Percentiles rank a stretch among this genome's conserved stretches.
These are phyloP conservation scores for Phytophthora capsici DNA, from an alignment of 352 stramenopile species.

Conservation along the genomic window DNA sequence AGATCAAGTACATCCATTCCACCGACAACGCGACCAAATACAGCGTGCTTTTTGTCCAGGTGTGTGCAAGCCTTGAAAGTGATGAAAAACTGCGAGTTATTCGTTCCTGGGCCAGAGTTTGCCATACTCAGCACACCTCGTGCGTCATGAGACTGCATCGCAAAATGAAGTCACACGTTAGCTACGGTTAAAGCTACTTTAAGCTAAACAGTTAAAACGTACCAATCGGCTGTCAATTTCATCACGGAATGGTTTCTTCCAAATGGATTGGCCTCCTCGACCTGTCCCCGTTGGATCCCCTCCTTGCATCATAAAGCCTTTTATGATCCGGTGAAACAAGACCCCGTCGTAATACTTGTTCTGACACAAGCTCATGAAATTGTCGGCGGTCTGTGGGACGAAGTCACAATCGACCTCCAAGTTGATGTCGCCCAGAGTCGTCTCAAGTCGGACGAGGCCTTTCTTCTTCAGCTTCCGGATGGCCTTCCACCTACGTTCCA, in stretches of 20 bases:
- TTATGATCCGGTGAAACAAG: slow-evolving; percentile 97
- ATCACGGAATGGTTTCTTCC: slow-evolving; percentile 94
- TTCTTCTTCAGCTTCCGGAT: slow-evolving; percentile 95
- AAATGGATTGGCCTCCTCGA: slow-evolving; percentile 94
- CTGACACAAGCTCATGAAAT: slow-evolving; percentile 96
- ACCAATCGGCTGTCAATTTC: slow-evolving; percentile 97
- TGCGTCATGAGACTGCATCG: slow-evolving; percentile 78
- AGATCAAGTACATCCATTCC: slow-evolving; percentile 87
- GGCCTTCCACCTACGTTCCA: slow-evolving; percentile 85
- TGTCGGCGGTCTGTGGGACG: slow-evolving; percentile 95
- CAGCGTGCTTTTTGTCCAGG: slow-evolving; percentile 98
- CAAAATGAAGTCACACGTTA: slow-evolving; percentile 16
- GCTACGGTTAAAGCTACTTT: neutral
- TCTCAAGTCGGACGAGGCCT: slow-evolving; percentile 96
- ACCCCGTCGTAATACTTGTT: slow-evolving; percentile 94
- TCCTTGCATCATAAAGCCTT: slow-evolving; percentile 96
- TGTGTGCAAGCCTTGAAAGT: slow-evolving; percentile 96
- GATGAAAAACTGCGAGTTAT: slow-evolving; percentile 99
- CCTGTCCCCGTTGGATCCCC: slow-evolving; percentile 96
- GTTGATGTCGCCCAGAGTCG: slow-evolving; percentile 94
- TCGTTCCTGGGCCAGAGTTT: slow-evolving; percentile 96
- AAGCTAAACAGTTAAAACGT: slow-evolving; percentile 6
- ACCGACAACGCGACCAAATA: slow-evolving; percentile 96
- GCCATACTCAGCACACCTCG: slow-evolving; percentile 96
- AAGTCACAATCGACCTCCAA: slow-evolving; percentile 97